Evolutionary conservation across 192 early-diverging fungal genomes (phyloP), one percentile per base, ranked within the genome.

Genomic region (Backusella morwellensis): DNA sequence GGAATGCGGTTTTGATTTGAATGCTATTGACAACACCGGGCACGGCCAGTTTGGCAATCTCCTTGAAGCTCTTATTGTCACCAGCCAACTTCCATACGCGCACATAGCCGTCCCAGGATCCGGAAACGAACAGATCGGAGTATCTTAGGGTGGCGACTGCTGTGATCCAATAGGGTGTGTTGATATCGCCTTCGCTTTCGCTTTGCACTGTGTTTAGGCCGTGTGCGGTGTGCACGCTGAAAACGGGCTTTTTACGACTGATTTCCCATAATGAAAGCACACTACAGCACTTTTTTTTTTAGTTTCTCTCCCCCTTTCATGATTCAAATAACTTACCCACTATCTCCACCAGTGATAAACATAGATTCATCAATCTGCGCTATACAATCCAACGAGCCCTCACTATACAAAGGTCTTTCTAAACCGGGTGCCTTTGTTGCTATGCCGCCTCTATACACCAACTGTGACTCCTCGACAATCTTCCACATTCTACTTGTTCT

Each of bases 401-500:
- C 92, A 34, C 42, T 41, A 44, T 32, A 72, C 29, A 72, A 34
- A 15, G 70, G 41, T 50, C 29, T 72, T 4, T 32, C 42, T 23
- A 80, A 56, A n/a, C 80, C 78, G 0, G 73, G 44, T 26, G 66
- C 56, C 38, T 79, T 81, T 11, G 78, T 70, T 21, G 67, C 34
- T 1, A 86, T 82, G 4, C 95, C 96, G 36, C 91, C 95, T 34
- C 96, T 88, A 83, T 95, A 99, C 8, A 98, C 94, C 26, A 98
- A 79, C 85, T 98, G 97, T 17, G 92, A 89, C 69, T 98, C 97
- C 66, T 99, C 96, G 26, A 93, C 89, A 76, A 98, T 94, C 83
- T 98, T 97, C 97, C 97, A 99, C 73, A 98, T 78, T 56, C 98
- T 87, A 14, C 91, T 87, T 8, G 97, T 96, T 56, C 92, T 90